phyloP scores from a whole-genome alignment of 2,329 filamentous ascomycete genomes.

The Teratosphaeria epicoccoides region DNA sequence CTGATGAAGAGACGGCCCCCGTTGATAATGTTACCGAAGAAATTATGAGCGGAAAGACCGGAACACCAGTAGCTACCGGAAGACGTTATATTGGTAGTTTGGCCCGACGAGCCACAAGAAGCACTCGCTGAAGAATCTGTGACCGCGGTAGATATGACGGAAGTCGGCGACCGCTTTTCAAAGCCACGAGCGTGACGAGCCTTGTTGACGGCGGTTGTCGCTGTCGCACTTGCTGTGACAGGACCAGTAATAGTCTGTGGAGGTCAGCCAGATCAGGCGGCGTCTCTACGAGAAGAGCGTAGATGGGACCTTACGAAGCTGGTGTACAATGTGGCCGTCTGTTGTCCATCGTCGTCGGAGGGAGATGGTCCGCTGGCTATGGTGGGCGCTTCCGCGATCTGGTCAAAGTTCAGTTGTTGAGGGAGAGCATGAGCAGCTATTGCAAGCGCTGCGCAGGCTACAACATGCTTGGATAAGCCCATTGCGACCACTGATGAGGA shows the following conservation, averaged over 20 bases:
- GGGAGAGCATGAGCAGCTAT: not conserved
- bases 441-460: not conserved
- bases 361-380: slow-evolving; percentile 11
- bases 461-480: not conserved
- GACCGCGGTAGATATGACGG: not conserved
- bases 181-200: slow-evolving; percentile 6
- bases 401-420: slow-evolving; percentile 8
- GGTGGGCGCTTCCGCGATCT: slow-evolving; percentile 11
- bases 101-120: too few relatives aligned
- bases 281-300: not conserved
- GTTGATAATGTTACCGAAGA: slow-evolving; percentile 6
- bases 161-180: not conserved
- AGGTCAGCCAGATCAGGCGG: not conserved
- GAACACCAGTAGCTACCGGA: not conserved
- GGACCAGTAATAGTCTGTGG: slow-evolving; percentile 3
- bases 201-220: slow-evolving; percentile 5
- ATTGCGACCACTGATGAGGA: too few relatives aligned
- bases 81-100: not conserved
- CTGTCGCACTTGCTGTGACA: slow-evolving; percentile 9
- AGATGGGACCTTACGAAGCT: slow-evolving; percentile 4
- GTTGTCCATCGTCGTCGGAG: slow-evolving; percentile 5
- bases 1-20: slow-evolving; percentile 5
- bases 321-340: slow-evolving; percentile 12
- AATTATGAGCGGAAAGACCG: slow-evolving; percentile 1
- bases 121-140: not conserved